These are phyloP conservation scores for Coniella lustricola DNA, from an alignment of 2,329 filamentous ascomycete species.

Conservation along the genomic window DNA sequence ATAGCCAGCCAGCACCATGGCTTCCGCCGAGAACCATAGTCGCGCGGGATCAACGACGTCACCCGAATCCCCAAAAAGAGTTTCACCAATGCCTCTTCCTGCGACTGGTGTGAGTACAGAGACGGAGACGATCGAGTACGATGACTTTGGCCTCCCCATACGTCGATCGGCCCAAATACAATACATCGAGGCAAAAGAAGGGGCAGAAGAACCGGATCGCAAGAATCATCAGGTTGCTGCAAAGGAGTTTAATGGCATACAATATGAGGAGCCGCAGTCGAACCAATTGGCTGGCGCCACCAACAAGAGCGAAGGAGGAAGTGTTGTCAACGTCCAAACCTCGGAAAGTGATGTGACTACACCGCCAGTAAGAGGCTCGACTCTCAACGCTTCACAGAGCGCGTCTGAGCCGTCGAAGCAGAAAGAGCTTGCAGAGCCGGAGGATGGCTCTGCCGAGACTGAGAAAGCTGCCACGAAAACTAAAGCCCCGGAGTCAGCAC, in stretches of 20 bases:
- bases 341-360: too few relatives aligned
- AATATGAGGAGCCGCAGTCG: background rate
- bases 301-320: too few relatives aligned
- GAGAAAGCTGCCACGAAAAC: too few relatives aligned
- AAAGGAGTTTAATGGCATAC: background rate
- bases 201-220: constrained; percentile 4
- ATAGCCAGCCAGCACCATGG: background rate
- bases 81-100: background rate
- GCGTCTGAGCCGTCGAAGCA: too few relatives aligned
- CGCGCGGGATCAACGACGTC: background rate
- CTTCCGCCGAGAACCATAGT: background rate
- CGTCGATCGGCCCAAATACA: constrained; percentile 33
- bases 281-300: too few relatives aligned
- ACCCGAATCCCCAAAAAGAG: background rate
- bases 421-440: too few relatives aligned
- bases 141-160: constrained; percentile 67
- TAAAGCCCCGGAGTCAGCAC: background rate
- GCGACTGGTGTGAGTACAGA: background rate
- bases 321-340: too few relatives aligned
- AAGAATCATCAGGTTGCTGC: background rate
- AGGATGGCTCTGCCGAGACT: too few relatives aligned
- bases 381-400: too few relatives aligned
- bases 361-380: too few relatives aligned
- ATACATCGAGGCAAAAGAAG: constrained; percentile 21
- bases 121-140: constrained; percentile 39